Percentiles rank a stretch among this genome's conserved stretches.
phyloP scores from a whole-genome alignment of 345 rosid species.

The Durio zibethinus region DNA sequence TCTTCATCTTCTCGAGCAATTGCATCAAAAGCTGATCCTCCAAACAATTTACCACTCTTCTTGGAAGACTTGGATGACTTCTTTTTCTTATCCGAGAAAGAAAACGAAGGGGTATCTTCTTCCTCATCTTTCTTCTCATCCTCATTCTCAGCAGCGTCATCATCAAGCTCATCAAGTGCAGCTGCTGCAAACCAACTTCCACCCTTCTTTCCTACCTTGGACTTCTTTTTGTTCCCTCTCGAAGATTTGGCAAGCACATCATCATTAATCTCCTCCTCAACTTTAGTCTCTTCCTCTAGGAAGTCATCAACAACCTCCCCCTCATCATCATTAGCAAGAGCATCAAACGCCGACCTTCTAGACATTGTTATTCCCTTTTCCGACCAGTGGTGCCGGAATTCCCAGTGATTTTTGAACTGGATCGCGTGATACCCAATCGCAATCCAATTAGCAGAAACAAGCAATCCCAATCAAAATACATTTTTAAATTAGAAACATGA shows the following conservation, averaged over 20 bases:
- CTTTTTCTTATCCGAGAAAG: slow-evolving; percentile 75
- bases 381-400: slow-evolving; percentile 34
- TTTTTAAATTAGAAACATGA: too few relatives aligned
- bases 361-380: slow-evolving; percentile 32
- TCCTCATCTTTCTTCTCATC: slow-evolving; percentile 33
- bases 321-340: slow-evolving; percentile 19
- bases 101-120: slow-evolving; percentile 32
- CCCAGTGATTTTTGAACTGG: slow-evolving; percentile 14
- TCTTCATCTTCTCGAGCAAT: neutral
- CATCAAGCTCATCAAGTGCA: slow-evolving; percentile 36
- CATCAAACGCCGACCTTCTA: neutral
- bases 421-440: too few relatives aligned
- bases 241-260: slow-evolving; percentile 36
- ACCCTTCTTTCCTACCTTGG: slow-evolving; percentile 39
- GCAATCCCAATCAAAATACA: too few relatives aligned
- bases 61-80: slow-evolving; percentile 68
- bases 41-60: slow-evolving; percentile 39
- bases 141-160: slow-evolving; percentile 25
- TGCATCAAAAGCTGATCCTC: slow-evolving; percentile 2
- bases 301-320: slow-evolving; percentile 34
- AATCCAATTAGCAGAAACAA: too few relatives aligned
- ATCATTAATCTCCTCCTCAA: slow-evolving; percentile 28
- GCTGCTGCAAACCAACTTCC: slow-evolving; percentile 22
- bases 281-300: slow-evolving; percentile 9
- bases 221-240: slow-evolving; percentile 50